Base-by-base conservation (phyloP, 768 basidiomycete genomes). In the Filobasidium floriforme region DNA sequence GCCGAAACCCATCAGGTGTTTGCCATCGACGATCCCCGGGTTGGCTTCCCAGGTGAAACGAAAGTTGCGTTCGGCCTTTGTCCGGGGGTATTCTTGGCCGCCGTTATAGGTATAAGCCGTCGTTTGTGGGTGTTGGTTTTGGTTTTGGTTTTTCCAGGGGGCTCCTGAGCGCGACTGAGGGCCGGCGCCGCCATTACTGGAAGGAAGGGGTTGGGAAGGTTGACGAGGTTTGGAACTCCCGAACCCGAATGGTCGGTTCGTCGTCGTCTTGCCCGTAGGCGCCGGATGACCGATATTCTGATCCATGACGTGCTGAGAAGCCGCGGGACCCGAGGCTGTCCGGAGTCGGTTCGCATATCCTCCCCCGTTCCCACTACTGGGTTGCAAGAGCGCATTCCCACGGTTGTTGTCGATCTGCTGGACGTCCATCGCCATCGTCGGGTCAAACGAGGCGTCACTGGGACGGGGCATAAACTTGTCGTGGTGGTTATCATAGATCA, bases 1-100 rank as follows among this genome's bases (percentile, higher is more conserved):
- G 7, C 64, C 64, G 41, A 65, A 65, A 14, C 64, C 64, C 64
- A 65, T 65, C 29, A 65, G 19, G 41, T 60, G 29, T 22, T 52
- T 57, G 3, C 64, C 64, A 22, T 65, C 64, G 14, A 41, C 32
- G 26, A 65, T 10, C 24, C 64, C 59, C 1, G 64, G 64, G 28
- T 65, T 65, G 7, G 37, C 43, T 15, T 60, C 64, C 64, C 64
- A 60, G 29, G 43, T 60, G 44, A 65, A 65, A 1, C 24, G 57
- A 12, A n/a, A 44, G 28, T 43, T 44, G 1, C 64, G 55, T 11
- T 60, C 43, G 14, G 12, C 18, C 18, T 52, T 59, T 7, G 26
- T n/a, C 7, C 43, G 24, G 15, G 57, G 64, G 22, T 51, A 65
- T 1, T 57, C 54, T 32, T 24, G 54, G 5, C 54, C 54, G 29